Percentiles rank a stretch among this genome's conserved stretches.
phyloP scores from a whole-genome alignment of 305 asterid species.

The Lippia alba region DNA sequence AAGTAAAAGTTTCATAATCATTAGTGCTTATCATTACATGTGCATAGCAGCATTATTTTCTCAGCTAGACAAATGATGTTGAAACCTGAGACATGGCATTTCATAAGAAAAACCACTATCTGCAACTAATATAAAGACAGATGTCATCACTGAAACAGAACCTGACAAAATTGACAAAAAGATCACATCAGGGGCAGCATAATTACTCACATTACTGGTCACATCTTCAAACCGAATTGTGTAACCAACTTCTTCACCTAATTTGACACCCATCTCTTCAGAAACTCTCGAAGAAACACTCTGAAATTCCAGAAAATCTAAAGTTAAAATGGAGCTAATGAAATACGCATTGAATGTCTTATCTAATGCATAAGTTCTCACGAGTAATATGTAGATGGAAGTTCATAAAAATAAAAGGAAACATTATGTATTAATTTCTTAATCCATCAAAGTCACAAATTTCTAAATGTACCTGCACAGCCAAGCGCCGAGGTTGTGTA shows the following conservation, averaged over 20 bases:
- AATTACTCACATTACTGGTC: constrained; percentile 65
- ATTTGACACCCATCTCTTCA: constrained; percentile 90
- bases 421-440: not conserved
- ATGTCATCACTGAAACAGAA: constrained; percentile 3
- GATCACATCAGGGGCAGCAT: constrained; percentile 25
- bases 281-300: constrained; percentile 87
- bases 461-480: constrained; percentile 71
- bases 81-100: constrained; percentile 5
- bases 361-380: not conserved
- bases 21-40: constrained; percentile 29
- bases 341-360: constrained; percentile 2
- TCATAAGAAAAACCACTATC: constrained; percentile 1
- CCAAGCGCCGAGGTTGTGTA: constrained; percentile 95
- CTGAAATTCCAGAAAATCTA: constrained; percentile 45
- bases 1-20: constrained; percentile 34
- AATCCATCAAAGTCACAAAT: not conserved
- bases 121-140: not conserved
- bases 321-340: constrained; percentile 2
- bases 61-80: constrained; percentile 15
- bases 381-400: not conserved
- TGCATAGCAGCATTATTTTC: not conserved
- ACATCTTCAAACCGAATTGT: constrained; percentile 95
- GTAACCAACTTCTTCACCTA: constrained; percentile 97
- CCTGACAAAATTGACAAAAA: constrained; percentile 7
- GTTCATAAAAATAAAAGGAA: no score